phyloP scores from a whole-genome alignment of 108 stramenopile genomes.

The Nitzschia palea region DNA sequence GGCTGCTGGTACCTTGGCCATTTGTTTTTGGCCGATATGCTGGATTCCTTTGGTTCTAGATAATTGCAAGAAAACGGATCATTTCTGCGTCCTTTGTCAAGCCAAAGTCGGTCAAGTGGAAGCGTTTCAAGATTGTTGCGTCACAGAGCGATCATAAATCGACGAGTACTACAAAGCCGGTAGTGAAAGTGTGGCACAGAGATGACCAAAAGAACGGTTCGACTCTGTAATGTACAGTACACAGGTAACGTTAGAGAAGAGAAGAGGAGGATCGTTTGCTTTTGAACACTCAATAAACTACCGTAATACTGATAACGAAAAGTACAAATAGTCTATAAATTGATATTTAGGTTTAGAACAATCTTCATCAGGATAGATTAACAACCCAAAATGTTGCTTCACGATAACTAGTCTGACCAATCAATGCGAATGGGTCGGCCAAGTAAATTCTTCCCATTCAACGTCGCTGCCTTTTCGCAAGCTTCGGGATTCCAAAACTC shows the following conservation, averaged over 20 bases:
- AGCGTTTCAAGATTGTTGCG: slow-evolving; percentile 33
- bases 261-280: too few relatives aligned
- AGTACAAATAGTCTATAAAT: too few relatives aligned
- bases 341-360: too few relatives aligned
- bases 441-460: slow-evolving; percentile 88
- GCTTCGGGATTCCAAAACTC: slow-evolving; percentile 90
- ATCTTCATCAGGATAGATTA: too few relatives aligned
- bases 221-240: too few relatives aligned
- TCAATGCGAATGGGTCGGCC: slow-evolving; percentile 90
- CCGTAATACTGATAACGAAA: too few relatives aligned
- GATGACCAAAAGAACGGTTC: too few relatives aligned
- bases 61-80: slow-evolving; percentile 39
- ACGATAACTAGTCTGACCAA: slow-evolving; percentile 84
- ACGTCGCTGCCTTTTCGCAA: slow-evolving; percentile 85
- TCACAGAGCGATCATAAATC: slow-evolving; percentile 5
- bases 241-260: too few relatives aligned
- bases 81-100: slow-evolving; percentile 34
- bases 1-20: not conserved
- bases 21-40: slow-evolving; percentile 41
- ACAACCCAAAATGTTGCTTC: too few relatives aligned
- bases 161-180: too few relatives aligned
- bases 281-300: too few relatives aligned
- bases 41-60: slow-evolving; percentile 44
- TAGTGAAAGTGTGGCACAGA: too few relatives aligned
- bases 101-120: slow-evolving; percentile 28